Conservation (phyloP, 306 rosid species). For the Prunus kanzakura region DNA sequence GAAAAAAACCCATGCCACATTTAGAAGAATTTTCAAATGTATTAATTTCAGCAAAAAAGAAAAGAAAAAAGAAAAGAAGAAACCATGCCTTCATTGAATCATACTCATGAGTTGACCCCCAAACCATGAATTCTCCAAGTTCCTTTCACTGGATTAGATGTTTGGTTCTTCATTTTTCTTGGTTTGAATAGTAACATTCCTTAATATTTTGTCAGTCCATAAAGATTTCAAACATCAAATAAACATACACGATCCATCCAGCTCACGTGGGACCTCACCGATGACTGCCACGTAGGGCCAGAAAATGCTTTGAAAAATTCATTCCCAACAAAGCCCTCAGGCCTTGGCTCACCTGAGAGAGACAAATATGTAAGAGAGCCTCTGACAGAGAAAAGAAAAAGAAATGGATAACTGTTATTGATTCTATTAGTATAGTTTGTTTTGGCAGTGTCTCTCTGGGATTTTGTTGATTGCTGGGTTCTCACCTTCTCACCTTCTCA, state of each 20-base stretch:
- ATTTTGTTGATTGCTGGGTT: not conserved
- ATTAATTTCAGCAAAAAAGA: no score
- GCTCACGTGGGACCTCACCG: not conserved
- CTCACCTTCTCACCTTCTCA: no score
- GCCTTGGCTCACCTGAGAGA: not conserved
- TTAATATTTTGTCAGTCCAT: not conserved
- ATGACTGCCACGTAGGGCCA: not conserved
- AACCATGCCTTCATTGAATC: no score
- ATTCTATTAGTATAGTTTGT: not conserved
- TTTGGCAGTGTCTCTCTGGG: not conserved
- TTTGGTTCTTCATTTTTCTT: not conserved
- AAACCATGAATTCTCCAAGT: not conserved
- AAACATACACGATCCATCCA: not conserved
- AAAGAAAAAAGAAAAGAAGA: no score
- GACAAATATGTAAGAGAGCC: not conserved
- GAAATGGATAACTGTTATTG: not conserved
- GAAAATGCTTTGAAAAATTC: not conserved
- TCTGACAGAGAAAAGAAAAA: not conserved
- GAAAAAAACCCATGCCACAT: no score
- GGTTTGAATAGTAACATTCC: not conserved
- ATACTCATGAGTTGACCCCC: not conserved
- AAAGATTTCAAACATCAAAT: not conserved
- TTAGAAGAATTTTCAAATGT: no score
- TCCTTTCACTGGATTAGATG: not conserved
- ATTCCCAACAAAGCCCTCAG: not conserved